Percentiles rank a stretch among this genome's conserved stretches.
Conservation (phyloP, 2,329 filamentous ascomycete genomes). For the Fusarium nanum region DNA sequence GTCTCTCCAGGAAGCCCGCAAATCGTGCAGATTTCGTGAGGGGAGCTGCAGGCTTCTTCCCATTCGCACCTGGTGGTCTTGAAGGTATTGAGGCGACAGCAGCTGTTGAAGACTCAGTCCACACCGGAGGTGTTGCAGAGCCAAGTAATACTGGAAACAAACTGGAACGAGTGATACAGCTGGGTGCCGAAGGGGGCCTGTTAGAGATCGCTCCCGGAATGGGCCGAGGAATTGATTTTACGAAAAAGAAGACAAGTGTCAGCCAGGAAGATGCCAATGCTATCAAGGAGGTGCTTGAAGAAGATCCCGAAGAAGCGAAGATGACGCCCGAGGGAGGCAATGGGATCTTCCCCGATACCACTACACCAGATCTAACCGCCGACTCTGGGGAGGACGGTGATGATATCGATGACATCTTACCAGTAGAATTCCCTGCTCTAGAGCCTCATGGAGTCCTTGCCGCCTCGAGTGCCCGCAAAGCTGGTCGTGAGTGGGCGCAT, state of each 20-base stretch:
- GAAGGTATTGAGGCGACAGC: conserved; percentile 88
- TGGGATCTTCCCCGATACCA: conserved; percentile 37
- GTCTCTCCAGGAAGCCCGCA: conserved; percentile 85
- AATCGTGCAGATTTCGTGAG: conserved; percentile 90
- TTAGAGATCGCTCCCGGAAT: conserved; percentile 87
- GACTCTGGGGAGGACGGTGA: conserved; percentile 63
- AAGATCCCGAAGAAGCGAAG: conserved; percentile 59
- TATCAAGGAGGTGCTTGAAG: conserved; percentile 71
- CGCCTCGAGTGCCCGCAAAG: conserved; percentile 76
- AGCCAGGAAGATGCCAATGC: conserved; percentile 74
- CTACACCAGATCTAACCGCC: conserved; percentile 44
- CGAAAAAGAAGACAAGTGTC: conserved; percentile 65
- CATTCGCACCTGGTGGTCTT: conserved; percentile 90
- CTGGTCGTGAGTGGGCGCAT: conserved; percentile 93
- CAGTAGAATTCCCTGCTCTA: conserved; percentile 91
- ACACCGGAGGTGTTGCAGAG: conserved; percentile 60
- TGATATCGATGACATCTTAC: conserved; percentile 86
- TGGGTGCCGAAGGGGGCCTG: conserved; percentile 80
- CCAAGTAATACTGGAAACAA: conserved; percentile 62
- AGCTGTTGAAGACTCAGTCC: conserved; percentile 81
- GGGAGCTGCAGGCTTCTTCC: conserved; percentile 92
- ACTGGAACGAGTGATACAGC: conserved; percentile 87
- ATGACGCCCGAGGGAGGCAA: conserved; percentile 48
- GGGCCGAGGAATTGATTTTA: conserved; percentile 79
- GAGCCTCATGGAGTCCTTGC: conserved; percentile 84